These are phyloP conservation scores for Rutstroemia sp. DNA, from an alignment of 2,329 filamentous ascomycete species.

Conservation along the genomic window DNA sequence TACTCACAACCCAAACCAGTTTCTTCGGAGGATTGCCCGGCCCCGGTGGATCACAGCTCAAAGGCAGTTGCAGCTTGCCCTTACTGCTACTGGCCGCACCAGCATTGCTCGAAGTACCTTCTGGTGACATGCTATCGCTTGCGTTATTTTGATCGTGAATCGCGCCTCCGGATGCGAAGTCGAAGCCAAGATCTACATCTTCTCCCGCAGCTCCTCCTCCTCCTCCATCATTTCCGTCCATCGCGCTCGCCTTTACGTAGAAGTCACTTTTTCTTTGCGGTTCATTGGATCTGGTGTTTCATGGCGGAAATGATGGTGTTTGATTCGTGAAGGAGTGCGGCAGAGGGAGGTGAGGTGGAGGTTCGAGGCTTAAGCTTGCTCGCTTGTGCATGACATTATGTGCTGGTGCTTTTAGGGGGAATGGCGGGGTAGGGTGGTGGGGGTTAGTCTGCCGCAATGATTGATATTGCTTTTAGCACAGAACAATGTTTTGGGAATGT, in stretches of 20 bases:
- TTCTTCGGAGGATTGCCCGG: constrained; percentile 62
- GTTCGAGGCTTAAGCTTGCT: neutral
- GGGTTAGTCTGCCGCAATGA: neutral
- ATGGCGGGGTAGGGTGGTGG: neutral
- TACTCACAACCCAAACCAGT: constrained; percentile 79
- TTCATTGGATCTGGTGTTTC: neutral
- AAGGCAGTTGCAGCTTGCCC: constrained; percentile 57
- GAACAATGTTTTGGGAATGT: no score
- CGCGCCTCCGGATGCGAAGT: neutral
- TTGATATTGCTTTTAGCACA: no score
- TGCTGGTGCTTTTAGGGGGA: neutral
- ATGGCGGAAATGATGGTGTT: neutral
- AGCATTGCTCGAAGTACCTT: neutral
- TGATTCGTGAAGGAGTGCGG: neutral
- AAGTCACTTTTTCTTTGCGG: neutral
- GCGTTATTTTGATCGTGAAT: constrained; percentile 10
- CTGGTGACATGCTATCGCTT: constrained; percentile 17
- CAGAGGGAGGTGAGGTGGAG: neutral
- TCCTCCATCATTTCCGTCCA: neutral
- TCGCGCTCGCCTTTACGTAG: neutral
- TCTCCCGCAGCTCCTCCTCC: neutral
- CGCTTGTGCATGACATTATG: neutral
- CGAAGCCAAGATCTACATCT: neutral
- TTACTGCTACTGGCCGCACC: constrained; percentile 19
- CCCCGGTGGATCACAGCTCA: constrained; percentile 79